Evolutionary conservation across 2,329 filamentous ascomycete genomes (phyloP), one percentile per base, ranked within the genome.

Genomic region (Alternaria sp.): DNA sequence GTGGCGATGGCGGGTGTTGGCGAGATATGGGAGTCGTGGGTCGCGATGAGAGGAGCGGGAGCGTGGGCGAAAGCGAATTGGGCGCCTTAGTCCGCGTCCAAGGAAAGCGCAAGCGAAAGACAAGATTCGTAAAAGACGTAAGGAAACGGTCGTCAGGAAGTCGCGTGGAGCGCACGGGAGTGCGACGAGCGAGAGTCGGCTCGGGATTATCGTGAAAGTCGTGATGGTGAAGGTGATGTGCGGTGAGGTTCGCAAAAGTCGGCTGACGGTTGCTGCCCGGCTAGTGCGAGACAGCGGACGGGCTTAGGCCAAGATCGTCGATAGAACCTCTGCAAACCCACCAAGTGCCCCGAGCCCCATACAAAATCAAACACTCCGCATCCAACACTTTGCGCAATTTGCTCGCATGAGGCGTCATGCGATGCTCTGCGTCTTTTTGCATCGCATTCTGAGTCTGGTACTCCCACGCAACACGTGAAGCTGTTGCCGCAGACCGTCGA

Each of bases 141-240:
- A 72, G 69, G 70, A 71, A 73, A 74, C 56, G 60, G 68, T 67
- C 58, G 71, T 70, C 53, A 64, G 60, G 61, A 45, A 50, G 55
- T 37, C 46, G 66, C 49, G 60, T 50, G 46, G 60, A 67, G 71
- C 64, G 68, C 72, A 72, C 72, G 59, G 71, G 68, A 67, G 65
- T 67, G 71, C 66, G 70, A 70, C 67, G 64, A 69, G 68, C 68
- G 67, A 66, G 68, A 18, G 65, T 60, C 65, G 69, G 68, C 67
- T 69, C 64, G 60, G 56, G 50, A 62, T 55, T 61, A 59, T 73
- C 66, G 70, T 72, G 70, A 72, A 41, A 51, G 68, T 68, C 65
- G 69, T 68, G 70, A 69, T 61, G 63, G 59, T 65, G 65, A 58
- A 61, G 57, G 62, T 69, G 68, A 63, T 69, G 63, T 58, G 62